phyloP scores from a whole-genome alignment of 805 yeast genomes.

The Myxozyma lipomycoides region DNA sequence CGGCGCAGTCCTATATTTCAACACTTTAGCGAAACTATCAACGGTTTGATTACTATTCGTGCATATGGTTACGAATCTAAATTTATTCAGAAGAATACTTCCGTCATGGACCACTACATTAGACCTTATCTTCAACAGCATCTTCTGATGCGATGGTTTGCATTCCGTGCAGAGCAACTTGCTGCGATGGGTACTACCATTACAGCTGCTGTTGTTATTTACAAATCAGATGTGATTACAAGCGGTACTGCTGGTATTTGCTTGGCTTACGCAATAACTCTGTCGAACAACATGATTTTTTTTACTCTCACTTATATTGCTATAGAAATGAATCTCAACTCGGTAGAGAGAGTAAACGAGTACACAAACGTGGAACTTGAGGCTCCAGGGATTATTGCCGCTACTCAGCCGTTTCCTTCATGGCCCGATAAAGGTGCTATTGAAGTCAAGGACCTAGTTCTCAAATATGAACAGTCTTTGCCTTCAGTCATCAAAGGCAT shows the following conservation, averaged over 20 bases:
- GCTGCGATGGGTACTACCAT: conserved; percentile 79
- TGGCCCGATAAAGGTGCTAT: conserved; percentile 70
- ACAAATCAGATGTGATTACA: conserved; percentile 50
- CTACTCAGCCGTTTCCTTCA: conserved; percentile 42
- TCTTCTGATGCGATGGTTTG: conserved; percentile 92
- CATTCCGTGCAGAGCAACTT: conserved; percentile 74
- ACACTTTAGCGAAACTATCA: conserved; percentile 88
- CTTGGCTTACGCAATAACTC: conserved; percentile 80
- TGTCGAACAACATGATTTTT: conserved; percentile 72
- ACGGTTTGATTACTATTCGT: conserved; percentile 88
- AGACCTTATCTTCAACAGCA: conserved; percentile 89
- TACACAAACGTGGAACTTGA: conserved; percentile 69
- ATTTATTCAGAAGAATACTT: conserved; percentile 73
- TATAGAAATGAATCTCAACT: conserved; percentile 72
- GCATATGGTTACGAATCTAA: conserved; percentile 91
- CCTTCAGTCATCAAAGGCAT: conserved; percentile 63
- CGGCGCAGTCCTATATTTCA: conserved; percentile 93
- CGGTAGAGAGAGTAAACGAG: conserved; percentile 66
- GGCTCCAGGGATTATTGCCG: conserved; percentile 51
- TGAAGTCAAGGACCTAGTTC: conserved; percentile 51
- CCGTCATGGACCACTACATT: conserved; percentile 74
- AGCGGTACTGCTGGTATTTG: conserved; percentile 96
- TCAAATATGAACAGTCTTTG: conserved; percentile 59
- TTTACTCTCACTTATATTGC: conserved; percentile 63
- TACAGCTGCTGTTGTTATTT: conserved; percentile 47